Evolutionary conservation across 1,284 basidiomycete genomes (phyloP).

Genomic region (Naganishia sp.): DNA sequence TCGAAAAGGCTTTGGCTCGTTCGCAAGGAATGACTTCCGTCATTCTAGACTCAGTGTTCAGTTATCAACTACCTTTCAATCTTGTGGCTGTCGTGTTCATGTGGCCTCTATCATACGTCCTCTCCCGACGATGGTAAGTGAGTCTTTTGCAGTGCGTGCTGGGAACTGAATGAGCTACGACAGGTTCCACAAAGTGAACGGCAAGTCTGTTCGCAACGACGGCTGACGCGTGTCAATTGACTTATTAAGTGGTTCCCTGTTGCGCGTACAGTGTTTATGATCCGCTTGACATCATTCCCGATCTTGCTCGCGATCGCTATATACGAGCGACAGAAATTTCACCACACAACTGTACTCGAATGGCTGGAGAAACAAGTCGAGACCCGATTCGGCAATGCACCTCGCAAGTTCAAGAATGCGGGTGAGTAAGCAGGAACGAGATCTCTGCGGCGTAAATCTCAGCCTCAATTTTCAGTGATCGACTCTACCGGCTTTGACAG

Average conservation of each 20-base stretch:
- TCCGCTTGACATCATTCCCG: conserved; percentile 78
- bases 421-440: conserved; percentile 57
- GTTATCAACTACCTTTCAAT: conserved; percentile 89
- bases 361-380: conserved; percentile 71
- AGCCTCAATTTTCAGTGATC: conserved; percentile 15
- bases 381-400: conserved; percentile 68
- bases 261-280: conserved; percentile 42
- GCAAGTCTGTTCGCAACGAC: conserved; percentile 49
- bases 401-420: conserved; percentile 68
- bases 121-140: conserved; percentile 56
- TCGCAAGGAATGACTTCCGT: too few species aligned
- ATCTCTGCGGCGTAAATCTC: conserved; percentile 7
- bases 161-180: conserved; percentile 56
- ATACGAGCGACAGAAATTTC: conserved; percentile 73
- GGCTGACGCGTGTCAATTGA: not conserved
- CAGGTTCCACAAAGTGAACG: conserved; percentile 75
- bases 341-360: conserved; percentile 62
- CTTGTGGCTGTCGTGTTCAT: conserved; percentile 76
- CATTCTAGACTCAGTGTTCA: conserved; percentile 81
- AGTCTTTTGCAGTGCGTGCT: not conserved
- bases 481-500: conserved; percentile 73
- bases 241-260: not conserved
- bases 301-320: conserved; percentile 76
- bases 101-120: conserved; percentile 75
- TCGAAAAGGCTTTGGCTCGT: conserved; percentile 21